Evolutionary conservation across 805 yeast genomes (phyloP).

Genomic region (Candida insectalens): DNA sequence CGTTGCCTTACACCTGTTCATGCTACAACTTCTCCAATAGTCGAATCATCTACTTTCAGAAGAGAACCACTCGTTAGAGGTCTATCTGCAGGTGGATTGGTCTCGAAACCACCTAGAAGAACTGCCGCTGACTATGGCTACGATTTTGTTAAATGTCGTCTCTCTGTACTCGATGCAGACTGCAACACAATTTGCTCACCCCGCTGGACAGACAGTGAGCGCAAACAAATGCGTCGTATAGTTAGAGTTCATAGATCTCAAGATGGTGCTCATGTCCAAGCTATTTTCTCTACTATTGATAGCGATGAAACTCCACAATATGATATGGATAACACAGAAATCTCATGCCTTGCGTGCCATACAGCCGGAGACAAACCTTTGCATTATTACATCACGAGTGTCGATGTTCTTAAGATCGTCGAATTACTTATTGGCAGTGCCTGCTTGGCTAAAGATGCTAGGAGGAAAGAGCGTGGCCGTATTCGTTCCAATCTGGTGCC

Average conservation of each 20-base stretch:
- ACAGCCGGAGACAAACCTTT: slow-evolving; percentile 16
- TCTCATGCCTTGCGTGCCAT: slow-evolving; percentile 46
- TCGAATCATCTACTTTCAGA: too few relatives aligned
- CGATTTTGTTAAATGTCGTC: slow-evolving; percentile 35
- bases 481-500: slow-evolving; percentile 58
- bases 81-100: slow-evolving; percentile 47
- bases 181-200: slow-evolving; percentile 41
- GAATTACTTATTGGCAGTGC: slow-evolving; percentile 42
- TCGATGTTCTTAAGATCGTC: slow-evolving; percentile 57
- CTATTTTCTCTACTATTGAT: slow-evolving; percentile 34
- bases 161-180: slow-evolving; percentile 35
- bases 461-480: slow-evolving; percentile 57
- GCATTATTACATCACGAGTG: slow-evolving; percentile 49
- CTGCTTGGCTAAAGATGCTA: slow-evolving; percentile 32
- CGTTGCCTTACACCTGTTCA: background rate
- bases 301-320: background rate
- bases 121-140: slow-evolving; percentile 9
- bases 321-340: slow-evolving; percentile 29
- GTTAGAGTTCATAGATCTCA: slow-evolving; percentile 49
- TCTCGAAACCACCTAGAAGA: slow-evolving; percentile 43
- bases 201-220: slow-evolving; percentile 38
- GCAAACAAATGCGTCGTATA: slow-evolving; percentile 42
- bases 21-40: too few relatives aligned
- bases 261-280: slow-evolving; percentile 34
- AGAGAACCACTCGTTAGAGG: slow-evolving; percentile 42